Percentiles rank a stretch among this genome's conserved stretches.
Conservation (phyloP, 495 filamentous ascomycete species). For the Penicillium chermesinum region DNA sequence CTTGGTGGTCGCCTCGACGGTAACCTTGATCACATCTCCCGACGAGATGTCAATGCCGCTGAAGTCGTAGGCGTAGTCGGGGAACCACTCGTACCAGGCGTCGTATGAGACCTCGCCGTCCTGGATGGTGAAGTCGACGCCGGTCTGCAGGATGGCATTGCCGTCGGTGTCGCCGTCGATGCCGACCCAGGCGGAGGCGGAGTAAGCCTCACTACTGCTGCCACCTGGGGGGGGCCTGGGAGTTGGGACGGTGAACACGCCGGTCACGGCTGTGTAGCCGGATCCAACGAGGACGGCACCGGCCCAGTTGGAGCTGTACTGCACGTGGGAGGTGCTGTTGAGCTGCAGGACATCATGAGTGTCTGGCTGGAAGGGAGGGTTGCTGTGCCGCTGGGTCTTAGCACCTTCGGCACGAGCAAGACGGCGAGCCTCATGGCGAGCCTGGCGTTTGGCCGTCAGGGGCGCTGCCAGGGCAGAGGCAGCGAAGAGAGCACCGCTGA, state of each 20-base stretch:
- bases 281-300: conserved; percentile 45
- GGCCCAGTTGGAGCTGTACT: conserved; percentile 52
- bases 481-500: conserved; percentile 19
- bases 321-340: conserved; percentile 18
- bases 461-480: conserved; percentile 20
- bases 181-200: conserved; percentile 54
- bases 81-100: conserved; percentile 24
- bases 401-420: conserved; percentile 5
- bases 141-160: conserved; percentile 53
- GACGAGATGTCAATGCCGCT: conserved; percentile 41
- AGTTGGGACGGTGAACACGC: conserved; percentile 45
- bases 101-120: conserved; percentile 34
- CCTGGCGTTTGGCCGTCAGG: conserved; percentile 19
- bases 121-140: conserved; percentile 48
- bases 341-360: conserved; percentile 14
- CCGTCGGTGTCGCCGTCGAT: conserved; percentile 53
- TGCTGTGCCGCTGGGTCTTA: conserved; percentile 9
- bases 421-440: conserved; percentile 19
- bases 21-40: conserved; percentile 51
- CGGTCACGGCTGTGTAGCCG: conserved; percentile 44
- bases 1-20: conserved; percentile 40
- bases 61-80: conserved; percentile 50
- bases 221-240: conserved; percentile 39
- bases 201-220: conserved; percentile 30
- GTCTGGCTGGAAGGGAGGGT: conserved; percentile 18